Percentiles rank a stretch among this genome's conserved stretches.
phyloP scores from a whole-genome alignment of 371 early-diverging fungal species.

The Basidiobolus meristosporus region DNA sequence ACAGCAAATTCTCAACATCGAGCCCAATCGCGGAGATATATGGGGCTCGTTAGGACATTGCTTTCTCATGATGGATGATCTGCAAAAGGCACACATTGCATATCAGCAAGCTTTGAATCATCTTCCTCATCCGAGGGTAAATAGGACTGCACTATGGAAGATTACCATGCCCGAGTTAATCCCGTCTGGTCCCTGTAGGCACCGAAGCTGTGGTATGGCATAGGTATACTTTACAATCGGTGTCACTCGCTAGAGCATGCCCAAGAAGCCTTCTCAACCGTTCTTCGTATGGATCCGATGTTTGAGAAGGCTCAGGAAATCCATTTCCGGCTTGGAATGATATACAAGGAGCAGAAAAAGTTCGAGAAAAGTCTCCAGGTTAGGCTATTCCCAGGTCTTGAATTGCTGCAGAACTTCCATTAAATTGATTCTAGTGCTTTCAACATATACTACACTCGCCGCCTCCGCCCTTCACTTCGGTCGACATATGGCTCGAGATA shows the following conservation, averaged over 20 bases:
- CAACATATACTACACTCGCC: conserved; percentile 72
- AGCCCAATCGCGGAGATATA: conserved; percentile 67
- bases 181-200: conserved; percentile 24
- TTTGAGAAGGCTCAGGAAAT: conserved; percentile 94
- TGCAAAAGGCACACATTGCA: conserved; percentile 80
- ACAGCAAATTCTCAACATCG: conserved; percentile 64
- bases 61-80: conserved; percentile 82
- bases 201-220: conserved; percentile 98
- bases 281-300: conserved; percentile 66
- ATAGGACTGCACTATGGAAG: neutral
- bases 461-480: conserved; percentile 79
- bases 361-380: conserved; percentile 69
- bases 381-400: too few species aligned
- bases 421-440: conserved; percentile 46
- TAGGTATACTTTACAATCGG: conserved; percentile 92
- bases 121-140: conserved; percentile 68
- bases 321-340: conserved; percentile 90
- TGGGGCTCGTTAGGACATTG: conserved; percentile 89
- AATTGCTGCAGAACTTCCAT: too few species aligned
- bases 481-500: conserved; percentile 95
- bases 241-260: conserved; percentile 92
- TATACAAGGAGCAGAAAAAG: conserved; percentile 89
- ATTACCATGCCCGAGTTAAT: neutral
- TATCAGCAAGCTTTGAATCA: conserved; percentile 88
- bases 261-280: conserved; percentile 90